Evolutionary conservation across 2,329 filamentous ascomycete species (phyloP).

Genomic region (Venturia oleaginea): DNA sequence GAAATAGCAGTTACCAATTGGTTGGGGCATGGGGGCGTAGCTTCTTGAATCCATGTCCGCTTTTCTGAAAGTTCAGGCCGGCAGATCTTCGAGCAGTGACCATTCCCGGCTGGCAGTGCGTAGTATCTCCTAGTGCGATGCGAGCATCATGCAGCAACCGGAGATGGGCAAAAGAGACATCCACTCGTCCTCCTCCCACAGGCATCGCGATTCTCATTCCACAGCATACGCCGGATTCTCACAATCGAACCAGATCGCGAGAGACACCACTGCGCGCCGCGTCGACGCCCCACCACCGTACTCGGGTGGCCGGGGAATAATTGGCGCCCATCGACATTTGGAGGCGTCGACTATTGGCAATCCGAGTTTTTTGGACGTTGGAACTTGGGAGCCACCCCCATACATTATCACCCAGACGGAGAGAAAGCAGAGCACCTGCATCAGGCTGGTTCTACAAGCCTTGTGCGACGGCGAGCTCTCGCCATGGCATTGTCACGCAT

Average conservation of each 20-base stretch:
- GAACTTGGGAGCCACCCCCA: neutral
- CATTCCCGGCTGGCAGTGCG: neutral
- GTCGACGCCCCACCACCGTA: neutral
- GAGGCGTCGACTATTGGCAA: neutral
- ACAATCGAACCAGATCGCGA: neutral
- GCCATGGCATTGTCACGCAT: constrained; percentile 10
- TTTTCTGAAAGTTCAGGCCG: neutral
- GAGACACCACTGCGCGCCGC: neutral
- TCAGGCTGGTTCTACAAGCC: constrained; percentile 6
- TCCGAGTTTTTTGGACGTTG: neutral
- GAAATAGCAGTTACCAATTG: neutral
- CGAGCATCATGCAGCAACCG: neutral
- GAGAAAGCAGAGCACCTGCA: neutral
- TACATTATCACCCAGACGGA: neutral
- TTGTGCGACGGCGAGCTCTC: constrained; percentile 4
- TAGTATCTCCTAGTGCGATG: neutral
- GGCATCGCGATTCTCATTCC: neutral
- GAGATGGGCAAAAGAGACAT: neutral
- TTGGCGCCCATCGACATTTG: neutral
- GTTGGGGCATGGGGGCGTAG: neutral
- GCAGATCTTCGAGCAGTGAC: constrained; percentile 3
- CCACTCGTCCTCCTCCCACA: neutral
- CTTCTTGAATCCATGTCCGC: neutral
- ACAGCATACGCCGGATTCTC: neutral
- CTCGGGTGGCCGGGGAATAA: neutral